Evolutionary conservation across 345 rosid genomes (phyloP).

Genomic region (Heritiera littoralis): DNA sequence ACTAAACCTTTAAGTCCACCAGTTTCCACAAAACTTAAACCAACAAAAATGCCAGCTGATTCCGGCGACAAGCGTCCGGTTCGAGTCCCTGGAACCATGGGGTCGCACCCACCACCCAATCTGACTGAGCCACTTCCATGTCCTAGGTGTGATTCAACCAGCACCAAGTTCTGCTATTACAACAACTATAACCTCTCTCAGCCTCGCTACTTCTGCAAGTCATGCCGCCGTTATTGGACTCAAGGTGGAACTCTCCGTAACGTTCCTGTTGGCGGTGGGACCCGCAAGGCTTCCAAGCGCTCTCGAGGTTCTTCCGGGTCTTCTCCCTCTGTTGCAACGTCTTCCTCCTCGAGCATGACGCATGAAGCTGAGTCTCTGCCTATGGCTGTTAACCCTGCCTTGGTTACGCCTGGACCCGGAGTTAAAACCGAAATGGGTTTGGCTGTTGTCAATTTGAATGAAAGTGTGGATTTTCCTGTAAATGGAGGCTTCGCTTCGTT

Average conservation of each 20-base stretch:
- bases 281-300: slow-evolving; percentile 58
- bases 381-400: slow-evolving; percentile 18
- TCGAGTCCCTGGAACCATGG: slow-evolving; percentile 20
- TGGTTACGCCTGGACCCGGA: slow-evolving; percentile 20
- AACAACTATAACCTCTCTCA: slow-evolving; percentile 68
- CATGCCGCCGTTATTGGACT: slow-evolving; percentile 77
- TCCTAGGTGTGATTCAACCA: slow-evolving; percentile 56
- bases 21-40: background rate
- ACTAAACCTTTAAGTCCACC: background rate
- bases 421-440: slow-evolving; percentile 22
- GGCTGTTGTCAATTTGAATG: slow-evolving; percentile 34
- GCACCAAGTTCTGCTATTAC: slow-evolving; percentile 71
- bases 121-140: slow-evolving; percentile 46
- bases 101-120: slow-evolving; percentile 34
- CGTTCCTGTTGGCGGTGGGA: slow-evolving; percentile 65
- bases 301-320: slow-evolving; percentile 35
- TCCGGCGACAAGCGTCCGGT: slow-evolving; percentile 26
- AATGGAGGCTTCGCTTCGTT: slow-evolving; percentile 28
- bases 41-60: slow-evolving; percentile 40
- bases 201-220: slow-evolving; percentile 73
- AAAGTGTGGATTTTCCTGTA: slow-evolving; percentile 20
- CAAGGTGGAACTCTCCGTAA: slow-evolving; percentile 71
- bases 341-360: slow-evolving; percentile 28
- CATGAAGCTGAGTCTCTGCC: slow-evolving; percentile 32
- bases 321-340: slow-evolving; percentile 27